Percentiles rank a stretch among this genome's conserved stretches.
Evolutionary conservation across 2,329 filamentous ascomycete species (phyloP).

Genomic region (Exophiala oligosperma): DNA sequence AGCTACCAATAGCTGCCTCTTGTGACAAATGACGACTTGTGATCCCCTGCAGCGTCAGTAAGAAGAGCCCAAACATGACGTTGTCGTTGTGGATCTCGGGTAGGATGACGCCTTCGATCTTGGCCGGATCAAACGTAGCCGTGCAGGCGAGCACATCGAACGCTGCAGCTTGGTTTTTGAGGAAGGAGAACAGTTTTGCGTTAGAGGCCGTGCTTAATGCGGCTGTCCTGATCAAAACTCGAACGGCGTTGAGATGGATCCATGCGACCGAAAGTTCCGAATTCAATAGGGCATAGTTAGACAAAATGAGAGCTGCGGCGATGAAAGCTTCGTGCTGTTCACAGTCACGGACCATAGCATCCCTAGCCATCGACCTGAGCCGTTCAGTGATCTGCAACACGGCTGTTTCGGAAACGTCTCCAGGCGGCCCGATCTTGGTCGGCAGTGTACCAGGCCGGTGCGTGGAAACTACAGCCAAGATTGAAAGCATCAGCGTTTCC

Average conservation of each 20-base stretch:
- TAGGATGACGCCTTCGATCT: neutral
- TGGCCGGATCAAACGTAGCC: neutral
- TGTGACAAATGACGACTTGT: neutral
- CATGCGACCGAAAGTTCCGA: neutral
- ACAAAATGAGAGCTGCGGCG: too few species aligned
- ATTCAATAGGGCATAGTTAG: neutral
- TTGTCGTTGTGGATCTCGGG: neutral
- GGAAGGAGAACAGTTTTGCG: neutral
- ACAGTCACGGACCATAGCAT: neutral
- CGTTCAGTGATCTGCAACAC: too few species aligned
- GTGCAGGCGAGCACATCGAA: neutral
- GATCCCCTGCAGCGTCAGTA: neutral
- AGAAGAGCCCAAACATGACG: neutral
- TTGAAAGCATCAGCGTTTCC: neutral
- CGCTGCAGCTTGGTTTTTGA: neutral
- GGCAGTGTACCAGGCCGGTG: neutral
- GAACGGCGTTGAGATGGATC: neutral
- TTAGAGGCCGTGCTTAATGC: neutral
- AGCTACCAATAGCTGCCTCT: too few species aligned
- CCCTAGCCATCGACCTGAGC: neutral
- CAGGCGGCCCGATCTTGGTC: too few species aligned
- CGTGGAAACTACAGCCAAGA: neutral
- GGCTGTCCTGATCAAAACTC: neutral
- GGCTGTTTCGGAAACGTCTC: too few species aligned
- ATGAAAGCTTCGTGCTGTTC: neutral